These are phyloP conservation scores for Smittium mucronatum DNA, from an alignment of 371 early-diverging fungal genomes.

Conservation along the genomic window DNA sequence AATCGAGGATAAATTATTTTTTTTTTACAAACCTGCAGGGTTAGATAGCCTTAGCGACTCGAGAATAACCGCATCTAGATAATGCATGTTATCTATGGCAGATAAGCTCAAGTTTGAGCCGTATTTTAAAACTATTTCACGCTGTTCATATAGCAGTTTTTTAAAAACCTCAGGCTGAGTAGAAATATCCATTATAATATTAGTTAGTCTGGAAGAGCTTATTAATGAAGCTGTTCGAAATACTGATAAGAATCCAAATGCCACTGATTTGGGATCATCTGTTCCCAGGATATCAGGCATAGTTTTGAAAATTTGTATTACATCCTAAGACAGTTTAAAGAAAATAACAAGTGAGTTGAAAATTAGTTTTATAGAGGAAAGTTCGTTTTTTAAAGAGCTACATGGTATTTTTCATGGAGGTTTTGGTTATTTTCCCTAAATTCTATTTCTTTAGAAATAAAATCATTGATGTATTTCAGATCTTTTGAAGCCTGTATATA, in stretches of 20 bases:
- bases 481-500: background rate
- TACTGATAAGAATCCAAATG: background rate
- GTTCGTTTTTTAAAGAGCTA: background rate
- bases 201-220: background rate
- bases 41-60: background rate
- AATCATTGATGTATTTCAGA: background rate
- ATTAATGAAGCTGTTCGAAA: background rate
- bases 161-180: background rate
- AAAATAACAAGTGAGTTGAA: background rate
- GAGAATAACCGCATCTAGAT: background rate
- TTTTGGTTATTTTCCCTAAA: too few species aligned
- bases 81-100: background rate
- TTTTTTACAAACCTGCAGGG: background rate
- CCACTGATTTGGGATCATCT: background rate
- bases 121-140: background rate
- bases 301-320: background rate
- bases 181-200: background rate
- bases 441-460: too few species aligned
- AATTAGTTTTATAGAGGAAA: background rate
- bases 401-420: too few species aligned
- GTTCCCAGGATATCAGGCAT: background rate
- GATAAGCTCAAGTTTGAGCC: background rate
- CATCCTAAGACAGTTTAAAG: background rate
- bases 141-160: background rate
- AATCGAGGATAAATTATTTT: background rate